Evolutionary conservation across 257 asterid species (phyloP).

Genomic region (Solanum bukasovii): DNA sequence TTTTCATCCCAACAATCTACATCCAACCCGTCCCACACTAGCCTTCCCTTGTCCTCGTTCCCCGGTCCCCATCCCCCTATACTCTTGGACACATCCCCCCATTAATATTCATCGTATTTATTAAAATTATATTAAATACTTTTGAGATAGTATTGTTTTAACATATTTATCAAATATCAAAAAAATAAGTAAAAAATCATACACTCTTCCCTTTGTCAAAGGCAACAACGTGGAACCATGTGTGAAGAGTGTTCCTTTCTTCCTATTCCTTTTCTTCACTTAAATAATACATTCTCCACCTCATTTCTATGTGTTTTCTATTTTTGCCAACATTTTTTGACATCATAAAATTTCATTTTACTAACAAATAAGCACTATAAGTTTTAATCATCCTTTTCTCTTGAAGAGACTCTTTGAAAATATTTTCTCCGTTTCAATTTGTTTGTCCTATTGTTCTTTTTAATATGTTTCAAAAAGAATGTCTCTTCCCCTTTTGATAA

Average conservation of each 20-base stretch:
- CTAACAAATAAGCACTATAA: background rate
- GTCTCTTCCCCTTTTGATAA: no score
- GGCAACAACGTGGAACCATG: background rate
- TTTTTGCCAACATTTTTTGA: background rate
- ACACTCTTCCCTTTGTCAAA: background rate
- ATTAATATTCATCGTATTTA: background rate
- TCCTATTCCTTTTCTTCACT: background rate
- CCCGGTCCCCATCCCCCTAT: background rate
- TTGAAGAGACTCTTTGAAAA: background rate
- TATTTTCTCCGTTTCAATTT: background rate
- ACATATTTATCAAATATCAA: background rate
- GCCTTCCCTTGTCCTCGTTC: background rate
- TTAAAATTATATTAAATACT: no score
- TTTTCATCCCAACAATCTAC: background rate
- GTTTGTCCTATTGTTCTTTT: background rate
- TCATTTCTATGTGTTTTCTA: background rate
- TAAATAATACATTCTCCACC: background rate
- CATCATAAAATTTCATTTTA: background rate
- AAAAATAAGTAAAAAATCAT: background rate
- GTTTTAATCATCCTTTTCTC: background rate
- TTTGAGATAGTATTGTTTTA: no score
- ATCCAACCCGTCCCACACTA: background rate
- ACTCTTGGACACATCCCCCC: background rate
- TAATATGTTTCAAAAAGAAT: no score
- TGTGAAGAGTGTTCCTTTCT: background rate